These are phyloP conservation scores for Fusarium sp. DNA, from an alignment of 2,329 filamentous ascomycete species.

Conservation along the genomic window DNA sequence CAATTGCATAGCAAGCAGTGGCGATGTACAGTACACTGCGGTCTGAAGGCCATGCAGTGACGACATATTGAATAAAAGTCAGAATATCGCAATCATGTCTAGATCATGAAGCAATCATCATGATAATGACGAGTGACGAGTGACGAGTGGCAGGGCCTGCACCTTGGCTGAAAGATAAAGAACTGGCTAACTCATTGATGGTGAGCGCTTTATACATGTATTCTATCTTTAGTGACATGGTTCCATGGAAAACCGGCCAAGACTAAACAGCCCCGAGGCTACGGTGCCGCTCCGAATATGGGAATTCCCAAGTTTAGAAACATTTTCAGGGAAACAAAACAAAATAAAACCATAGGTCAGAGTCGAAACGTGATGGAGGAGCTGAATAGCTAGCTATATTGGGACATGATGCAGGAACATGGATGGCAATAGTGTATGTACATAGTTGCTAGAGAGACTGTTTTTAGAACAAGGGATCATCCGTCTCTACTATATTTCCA, in stretches of 20 bases:
- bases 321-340: neutral
- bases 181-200: constrained; percentile 8
- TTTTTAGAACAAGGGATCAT: constrained; percentile 23
- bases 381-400: neutral
- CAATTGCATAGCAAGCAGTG: constrained; percentile 46
- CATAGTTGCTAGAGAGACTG: constrained; percentile 15
- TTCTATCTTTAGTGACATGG: constrained; percentile 32
- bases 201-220: neutral
- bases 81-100: neutral
- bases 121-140: neutral
- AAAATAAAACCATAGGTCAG: neutral
- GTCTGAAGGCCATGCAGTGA: neutral
- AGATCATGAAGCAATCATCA: neutral
- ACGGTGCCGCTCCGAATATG: constrained; percentile 3
- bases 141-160: neutral
- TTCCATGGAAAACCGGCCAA: constrained; percentile 1
- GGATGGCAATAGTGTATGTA: neutral
- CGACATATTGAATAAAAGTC: neutral
- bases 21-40: constrained; percentile 38
- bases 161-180: neutral
- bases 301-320: constrained; percentile 14
- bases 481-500: neutral
- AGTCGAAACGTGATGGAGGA: neutral
- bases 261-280: neutral
- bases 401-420: constrained; percentile 16